Conservation (phyloP, 768 basidiomycete genomes). For the Lanmaoa rubissima region DNA sequence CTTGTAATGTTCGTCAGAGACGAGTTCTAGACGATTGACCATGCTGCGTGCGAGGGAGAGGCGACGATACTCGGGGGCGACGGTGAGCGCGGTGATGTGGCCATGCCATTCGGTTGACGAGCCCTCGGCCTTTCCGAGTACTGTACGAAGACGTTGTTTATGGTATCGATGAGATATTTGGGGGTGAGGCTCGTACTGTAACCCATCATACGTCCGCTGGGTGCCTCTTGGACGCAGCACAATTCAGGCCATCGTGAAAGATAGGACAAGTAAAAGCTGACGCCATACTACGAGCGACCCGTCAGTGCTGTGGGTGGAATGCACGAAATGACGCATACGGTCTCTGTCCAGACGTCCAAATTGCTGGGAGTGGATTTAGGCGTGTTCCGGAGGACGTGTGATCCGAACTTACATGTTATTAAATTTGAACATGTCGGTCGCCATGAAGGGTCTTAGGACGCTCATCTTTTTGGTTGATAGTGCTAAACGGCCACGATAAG, state of each 20-base stretch:
- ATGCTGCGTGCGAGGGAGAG: constrained; percentile 83
- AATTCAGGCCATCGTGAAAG: constrained; percentile 91
- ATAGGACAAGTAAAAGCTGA: constrained; percentile 86
- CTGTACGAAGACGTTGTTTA: constrained; percentile 39
- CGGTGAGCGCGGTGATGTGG: constrained; percentile 92
- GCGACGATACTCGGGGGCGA: constrained; percentile 90
- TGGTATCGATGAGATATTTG: constrained; percentile 5
- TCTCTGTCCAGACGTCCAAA: constrained; percentile 96
- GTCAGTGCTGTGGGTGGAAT: constrained; percentile 1
- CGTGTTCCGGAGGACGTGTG: background rate
- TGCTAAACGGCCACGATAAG: background rate
- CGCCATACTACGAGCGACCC: constrained; percentile 60
- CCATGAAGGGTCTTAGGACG: constrained; percentile 79
- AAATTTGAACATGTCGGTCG: constrained; percentile 88
- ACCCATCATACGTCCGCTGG: constrained; percentile 84
- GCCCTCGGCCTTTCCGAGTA: constrained; percentile 94
- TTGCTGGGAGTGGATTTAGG: constrained; percentile 52
- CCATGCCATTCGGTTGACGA: constrained; percentile 77
- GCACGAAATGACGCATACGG: constrained; percentile 49
- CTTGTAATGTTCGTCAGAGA: constrained; percentile 77
- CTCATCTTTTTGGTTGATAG: constrained; percentile 59
- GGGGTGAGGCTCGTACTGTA: constrained; percentile 62
- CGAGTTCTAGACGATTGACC: constrained; percentile 82
- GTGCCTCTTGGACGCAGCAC: constrained; percentile 79
- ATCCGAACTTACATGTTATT: constrained; percentile 71